phyloP scores from a whole-genome alignment of 768 basidiomycete genomes.

The Calocera viscosa region DNA sequence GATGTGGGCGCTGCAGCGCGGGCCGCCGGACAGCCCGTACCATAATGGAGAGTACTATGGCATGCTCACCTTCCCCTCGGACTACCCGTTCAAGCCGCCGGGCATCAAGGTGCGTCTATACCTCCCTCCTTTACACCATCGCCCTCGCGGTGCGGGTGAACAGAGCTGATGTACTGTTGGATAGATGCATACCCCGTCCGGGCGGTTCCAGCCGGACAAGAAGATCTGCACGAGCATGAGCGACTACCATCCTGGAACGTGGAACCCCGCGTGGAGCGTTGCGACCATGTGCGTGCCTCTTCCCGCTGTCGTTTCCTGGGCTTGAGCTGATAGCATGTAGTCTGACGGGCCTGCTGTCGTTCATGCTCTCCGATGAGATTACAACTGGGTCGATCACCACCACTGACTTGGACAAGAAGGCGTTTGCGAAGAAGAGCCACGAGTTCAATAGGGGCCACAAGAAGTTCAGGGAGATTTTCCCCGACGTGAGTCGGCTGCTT shows the following conservation, averaged over 20 bases:
- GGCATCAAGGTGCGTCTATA: conserved; percentile 67
- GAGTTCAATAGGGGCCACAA: conserved; percentile 68
- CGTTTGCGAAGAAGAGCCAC: conserved; percentile 69
- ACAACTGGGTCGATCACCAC: conserved; percentile 87
- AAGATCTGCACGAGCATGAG: conserved; percentile 99
- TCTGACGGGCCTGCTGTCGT: conserved; percentile 82
- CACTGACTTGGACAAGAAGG: conserved; percentile 62
- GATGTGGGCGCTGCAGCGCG: conserved; percentile 43
- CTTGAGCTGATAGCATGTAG: conserved; percentile 31
- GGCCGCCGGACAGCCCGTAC: conserved; percentile 87
- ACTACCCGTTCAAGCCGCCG: conserved; percentile 94
- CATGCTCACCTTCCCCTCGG: conserved; percentile 77
- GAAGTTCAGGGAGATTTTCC: conserved; percentile 77
- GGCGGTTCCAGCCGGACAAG: conserved; percentile 79
- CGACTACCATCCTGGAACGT: conserved; percentile 86
- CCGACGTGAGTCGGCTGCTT: conserved; percentile 49
- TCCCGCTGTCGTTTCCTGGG: conserved; percentile 10
- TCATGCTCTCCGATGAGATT: conserved; percentile 94
- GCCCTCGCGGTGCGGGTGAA: background rate
- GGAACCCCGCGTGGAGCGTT: conserved; percentile 94
- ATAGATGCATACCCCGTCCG: conserved; percentile 84
- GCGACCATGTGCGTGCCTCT: conserved; percentile 65
- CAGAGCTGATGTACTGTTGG: background rate
- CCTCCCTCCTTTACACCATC: background rate
- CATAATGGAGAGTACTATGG: conserved; percentile 91